Conservation (phyloP, 1,139 yeast species). For the Candida albicans region DNA sequence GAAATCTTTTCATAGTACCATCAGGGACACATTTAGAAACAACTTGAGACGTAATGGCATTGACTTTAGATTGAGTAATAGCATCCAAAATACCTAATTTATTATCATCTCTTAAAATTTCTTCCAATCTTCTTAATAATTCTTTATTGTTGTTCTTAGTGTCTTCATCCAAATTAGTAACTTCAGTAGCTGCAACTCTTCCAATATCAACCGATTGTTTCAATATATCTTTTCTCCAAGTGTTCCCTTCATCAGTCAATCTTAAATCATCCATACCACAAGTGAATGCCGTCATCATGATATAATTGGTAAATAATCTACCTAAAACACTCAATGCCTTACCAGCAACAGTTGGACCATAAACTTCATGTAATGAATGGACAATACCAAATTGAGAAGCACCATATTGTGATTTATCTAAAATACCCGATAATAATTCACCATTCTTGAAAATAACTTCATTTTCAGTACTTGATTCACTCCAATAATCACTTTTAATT, state of each 20-base stretch:
- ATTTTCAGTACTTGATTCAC: slow-evolving; percentile 77
- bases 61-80: slow-evolving; percentile 90
- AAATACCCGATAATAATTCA: slow-evolving; percentile 83
- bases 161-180: slow-evolving; percentile 71
- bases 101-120: slow-evolving; percentile 88
- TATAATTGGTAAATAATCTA: slow-evolving; percentile 90
- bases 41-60: slow-evolving; percentile 87
- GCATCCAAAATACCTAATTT: slow-evolving; percentile 95
- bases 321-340: slow-evolving; percentile 88
- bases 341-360: slow-evolving; percentile 91
- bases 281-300: slow-evolving; percentile 89
- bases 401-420: slow-evolving; percentile 98
- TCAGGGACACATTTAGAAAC: slow-evolving; percentile 93
- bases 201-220: slow-evolving; percentile 79
- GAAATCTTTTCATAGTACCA: slow-evolving; percentile 95
- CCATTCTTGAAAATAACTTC: slow-evolving; percentile 85
- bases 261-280: slow-evolving; percentile 99
- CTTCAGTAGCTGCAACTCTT: slow-evolving; percentile 90
- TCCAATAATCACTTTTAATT: slow-evolving; percentile 95
- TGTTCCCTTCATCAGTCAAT: slow-evolving; percentile 86
- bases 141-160: slow-evolving; percentile 68
- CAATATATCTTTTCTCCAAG: slow-evolving; percentile 83
- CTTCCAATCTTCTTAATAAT: slow-evolving; percentile 84
- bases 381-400: slow-evolving; percentile 97
- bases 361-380: slow-evolving; percentile 93